These are phyloP conservation scores for Sambucus nigra DNA, from an alignment of 129 eudicot species.

Conservation along the genomic window DNA sequence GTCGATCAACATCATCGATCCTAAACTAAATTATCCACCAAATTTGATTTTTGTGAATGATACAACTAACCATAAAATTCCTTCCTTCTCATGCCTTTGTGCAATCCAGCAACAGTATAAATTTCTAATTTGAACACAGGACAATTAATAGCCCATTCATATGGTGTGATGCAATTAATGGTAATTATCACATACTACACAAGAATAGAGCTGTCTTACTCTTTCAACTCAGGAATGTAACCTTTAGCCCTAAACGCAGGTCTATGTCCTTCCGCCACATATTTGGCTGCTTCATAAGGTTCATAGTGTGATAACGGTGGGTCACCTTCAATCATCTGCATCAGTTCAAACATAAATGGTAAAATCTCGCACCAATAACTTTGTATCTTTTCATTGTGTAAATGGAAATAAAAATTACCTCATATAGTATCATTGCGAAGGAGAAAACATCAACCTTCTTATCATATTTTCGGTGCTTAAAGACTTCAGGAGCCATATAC, in stretches of 20 bases:
- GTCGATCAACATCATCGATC: too few species aligned
- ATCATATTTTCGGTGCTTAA: slow-evolving; percentile 93
- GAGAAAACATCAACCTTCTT: slow-evolving; percentile 97
- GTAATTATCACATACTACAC: background rate
- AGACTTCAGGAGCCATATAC: slow-evolving; percentile 99
- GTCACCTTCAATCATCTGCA: slow-evolving; percentile 98
- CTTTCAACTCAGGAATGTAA: slow-evolving; percentile 57
- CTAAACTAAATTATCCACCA: slow-evolving; percentile 1
- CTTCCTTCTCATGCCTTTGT: background rate
- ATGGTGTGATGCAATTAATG: slow-evolving; percentile 7
- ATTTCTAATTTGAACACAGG: background rate
- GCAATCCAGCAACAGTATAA: background rate
- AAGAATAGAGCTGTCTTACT: slow-evolving; percentile 39
- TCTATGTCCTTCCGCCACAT: slow-evolving; percentile 88
- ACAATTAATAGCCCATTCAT: background rate
- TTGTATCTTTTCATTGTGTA: slow-evolving; percentile 1
- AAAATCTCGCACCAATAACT: background rate
- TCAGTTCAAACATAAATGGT: background rate
- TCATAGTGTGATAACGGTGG: slow-evolving; percentile 73
- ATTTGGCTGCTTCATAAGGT: slow-evolving; percentile 95
- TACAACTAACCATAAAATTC: background rate
- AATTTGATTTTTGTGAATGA: background rate
- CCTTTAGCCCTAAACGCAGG: slow-evolving; percentile 68
- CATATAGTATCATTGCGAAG: slow-evolving; percentile 88
- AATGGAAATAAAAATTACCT: slow-evolving; percentile 42